Evolutionary conservation across 2,329 filamentous ascomycete species (phyloP), one percentile per base, ranked within the genome.

Genomic region (Botrytis fabae): DNA sequence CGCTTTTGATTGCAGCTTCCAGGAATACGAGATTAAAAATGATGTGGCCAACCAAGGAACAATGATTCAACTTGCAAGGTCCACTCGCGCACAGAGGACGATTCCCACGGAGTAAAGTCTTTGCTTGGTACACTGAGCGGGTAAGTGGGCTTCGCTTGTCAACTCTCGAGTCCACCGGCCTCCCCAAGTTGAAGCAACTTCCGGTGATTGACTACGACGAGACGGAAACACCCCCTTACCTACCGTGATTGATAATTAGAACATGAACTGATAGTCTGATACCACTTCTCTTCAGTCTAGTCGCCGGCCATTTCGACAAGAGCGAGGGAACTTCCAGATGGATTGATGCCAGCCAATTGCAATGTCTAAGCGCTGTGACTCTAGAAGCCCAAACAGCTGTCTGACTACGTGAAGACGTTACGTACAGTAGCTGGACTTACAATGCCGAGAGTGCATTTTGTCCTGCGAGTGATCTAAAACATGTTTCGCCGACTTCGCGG

Each of bases 21-120:
- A 14, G n/a, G n/a, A 42, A 69, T 69, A 32, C 48, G 51, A 69
- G n/a, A 69, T 69, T 69, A 44, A 42, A 42, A 22, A 51, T 69
- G 35, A 69, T 69, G 65, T 68, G 48, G 65, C 65, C 65, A 68
- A 68, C 40, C 61, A 64, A 57, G 61, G 40, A 44, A 38, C 28
- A 51, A 40, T 35, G 28, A 48, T 32, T 35, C n/a, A 28, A 18
- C 16, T 28, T 28, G 28, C 46, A 32, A 20, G 32, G 63, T 66
- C 63, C 63, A 66, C 44, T 63, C 60, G 32, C 14, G 38, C 61
- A 63, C 61, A 63, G 61, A 42, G 20, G 61, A 44, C 28, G 40
- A 28, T 63, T 63, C 20, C 12, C 60, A 61, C 59, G 35, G 59
- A n/a, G 59, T 40, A 61, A 18, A 57, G n/a, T 57, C 51, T 57